A percentile compares a stretch with the other conserved stretches of the same genome.
phyloP scores from a whole-genome alignment of 2,329 filamentous ascomycete species.

The Arthroderma sp. region DNA sequence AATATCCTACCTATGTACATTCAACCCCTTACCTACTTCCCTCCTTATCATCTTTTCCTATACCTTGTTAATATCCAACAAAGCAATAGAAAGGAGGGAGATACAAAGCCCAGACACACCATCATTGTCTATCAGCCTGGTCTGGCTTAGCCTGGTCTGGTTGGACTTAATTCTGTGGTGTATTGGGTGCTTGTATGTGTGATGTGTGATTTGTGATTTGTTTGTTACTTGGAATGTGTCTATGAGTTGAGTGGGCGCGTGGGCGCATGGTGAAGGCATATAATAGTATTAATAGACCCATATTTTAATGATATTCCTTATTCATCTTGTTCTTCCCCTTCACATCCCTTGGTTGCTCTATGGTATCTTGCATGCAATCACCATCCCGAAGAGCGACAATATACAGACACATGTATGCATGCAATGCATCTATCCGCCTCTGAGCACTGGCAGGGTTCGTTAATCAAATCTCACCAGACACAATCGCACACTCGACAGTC shows the following conservation, averaged over 20 bases:
- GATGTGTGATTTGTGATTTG: conserved; percentile 1
- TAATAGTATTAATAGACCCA: conserved; percentile 4
- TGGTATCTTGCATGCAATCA: neutral
- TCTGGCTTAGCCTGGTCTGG: neutral
- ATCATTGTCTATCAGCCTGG: neutral
- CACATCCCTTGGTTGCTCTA: neutral
- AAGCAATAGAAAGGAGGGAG: neutral
- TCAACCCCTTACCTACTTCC: neutral
- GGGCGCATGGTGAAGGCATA: conserved; percentile 1
- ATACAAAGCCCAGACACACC: neutral
- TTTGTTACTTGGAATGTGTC: neutral
- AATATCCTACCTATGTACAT: conserved; percentile 1
- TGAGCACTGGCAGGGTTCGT: neutral
- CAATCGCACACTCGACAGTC: neutral
- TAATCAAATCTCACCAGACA: neutral
- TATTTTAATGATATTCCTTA: neutral
- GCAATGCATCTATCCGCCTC: neutral
- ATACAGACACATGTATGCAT: neutral
- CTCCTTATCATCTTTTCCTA: neutral
- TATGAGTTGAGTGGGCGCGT: conserved; percentile 3
- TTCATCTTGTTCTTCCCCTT: neutral
- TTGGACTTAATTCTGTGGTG: neutral
- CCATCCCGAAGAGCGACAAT: neutral
- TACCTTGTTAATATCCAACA: conserved; percentile 1
- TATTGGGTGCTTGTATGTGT: neutral